Evolutionary conservation across 176 grass and related monocot genomes (phyloP).

Genomic region (Saccharum spontaneum): DNA sequence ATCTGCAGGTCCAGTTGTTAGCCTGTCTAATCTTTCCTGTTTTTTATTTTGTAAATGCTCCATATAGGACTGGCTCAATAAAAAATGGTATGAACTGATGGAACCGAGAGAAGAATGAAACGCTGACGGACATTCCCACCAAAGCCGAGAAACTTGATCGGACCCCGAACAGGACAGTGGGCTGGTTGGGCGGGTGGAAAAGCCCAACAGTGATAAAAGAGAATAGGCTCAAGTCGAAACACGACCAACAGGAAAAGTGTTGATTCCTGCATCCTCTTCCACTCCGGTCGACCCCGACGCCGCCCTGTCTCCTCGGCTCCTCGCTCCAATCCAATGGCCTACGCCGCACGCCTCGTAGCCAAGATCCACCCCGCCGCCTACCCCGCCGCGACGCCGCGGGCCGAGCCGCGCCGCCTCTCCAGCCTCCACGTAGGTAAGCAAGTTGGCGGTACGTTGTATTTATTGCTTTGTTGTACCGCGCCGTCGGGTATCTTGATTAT

Average conservation of each 20-base stretch:
- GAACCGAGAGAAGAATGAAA: background rate
- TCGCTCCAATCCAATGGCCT: slow-evolving; percentile 18
- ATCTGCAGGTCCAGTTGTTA: no score
- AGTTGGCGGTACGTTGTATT: background rate
- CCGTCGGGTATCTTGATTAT: background rate
- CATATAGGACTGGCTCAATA: no score
- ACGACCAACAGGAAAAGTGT: no score
- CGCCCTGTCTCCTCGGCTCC: background rate
- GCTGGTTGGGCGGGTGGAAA: no score
- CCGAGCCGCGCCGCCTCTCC: slow-evolving; percentile 3
- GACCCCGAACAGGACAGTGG: background rate
- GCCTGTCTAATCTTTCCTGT: no score
- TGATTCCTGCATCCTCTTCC: background rate
- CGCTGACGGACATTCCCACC: background rate
- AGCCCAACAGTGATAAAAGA: no score
- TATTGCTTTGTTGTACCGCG: background rate
- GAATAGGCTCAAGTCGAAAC: no score
- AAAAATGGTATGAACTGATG: no score
- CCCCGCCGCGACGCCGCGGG: background rate
- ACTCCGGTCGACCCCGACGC: background rate
- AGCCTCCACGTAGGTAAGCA: slow-evolving; percentile 17
- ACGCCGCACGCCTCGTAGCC: slow-evolving; percentile 10
- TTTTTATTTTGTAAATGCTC: no score
- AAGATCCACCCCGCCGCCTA: slow-evolving; percentile 3
- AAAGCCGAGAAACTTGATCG: slow-evolving; percentile 13